Conservation (phyloP, 148 eudicot genomes). For the Hydrangea macrophylla region DNA sequence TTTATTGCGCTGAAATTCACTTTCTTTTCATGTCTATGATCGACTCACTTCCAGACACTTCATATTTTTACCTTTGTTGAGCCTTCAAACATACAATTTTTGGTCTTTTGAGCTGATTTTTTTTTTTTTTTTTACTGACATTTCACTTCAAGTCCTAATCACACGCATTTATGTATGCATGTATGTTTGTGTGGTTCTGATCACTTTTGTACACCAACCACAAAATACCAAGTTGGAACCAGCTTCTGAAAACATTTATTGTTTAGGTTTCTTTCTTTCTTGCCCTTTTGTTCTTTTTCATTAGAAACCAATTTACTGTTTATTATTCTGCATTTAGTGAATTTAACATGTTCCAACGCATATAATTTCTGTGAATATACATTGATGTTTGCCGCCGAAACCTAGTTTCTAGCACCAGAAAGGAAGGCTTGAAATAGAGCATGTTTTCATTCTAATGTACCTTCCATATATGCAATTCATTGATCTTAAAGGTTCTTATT, state of each 20-base stretch:
- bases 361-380: background rate
- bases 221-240: background rate
- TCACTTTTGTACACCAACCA: background rate
- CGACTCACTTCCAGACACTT: background rate
- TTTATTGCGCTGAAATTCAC: background rate
- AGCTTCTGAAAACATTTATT: conserved; percentile 10
- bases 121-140: background rate
- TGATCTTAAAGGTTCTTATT: background rate
- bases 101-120: background rate
- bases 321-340: background rate
- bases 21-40: background rate
- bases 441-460: background rate
- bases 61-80: background rate
- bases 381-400: background rate
- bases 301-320: background rate
- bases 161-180: background rate
- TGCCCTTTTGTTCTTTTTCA: background rate
- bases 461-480: background rate
- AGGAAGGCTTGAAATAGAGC: background rate
- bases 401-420: background rate
- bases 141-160: background rate
- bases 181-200: background rate
- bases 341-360: background rate
- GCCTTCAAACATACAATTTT: background rate
- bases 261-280: background rate